Evolutionary conservation across 2,329 filamentous ascomycete genomes (phyloP).

Genomic region (Coniochaeta hoffmannii): DNA sequence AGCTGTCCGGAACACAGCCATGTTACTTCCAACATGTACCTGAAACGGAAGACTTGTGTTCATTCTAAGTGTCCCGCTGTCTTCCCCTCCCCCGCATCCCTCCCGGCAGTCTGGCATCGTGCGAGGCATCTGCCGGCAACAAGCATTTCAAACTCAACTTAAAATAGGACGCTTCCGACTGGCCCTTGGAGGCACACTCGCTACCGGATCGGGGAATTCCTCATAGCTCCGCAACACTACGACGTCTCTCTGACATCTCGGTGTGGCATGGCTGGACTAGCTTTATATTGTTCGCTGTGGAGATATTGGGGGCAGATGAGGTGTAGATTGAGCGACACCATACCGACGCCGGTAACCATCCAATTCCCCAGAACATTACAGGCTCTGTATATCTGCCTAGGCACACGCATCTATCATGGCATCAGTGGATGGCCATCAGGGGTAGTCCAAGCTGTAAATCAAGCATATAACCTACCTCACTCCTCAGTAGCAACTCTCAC

Average conservation of each 20-base stretch:
- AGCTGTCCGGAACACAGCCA: not conserved
- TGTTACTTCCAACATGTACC: not conserved
- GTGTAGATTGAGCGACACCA: too few relatives aligned
- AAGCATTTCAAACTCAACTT: not conserved
- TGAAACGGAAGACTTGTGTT: too few relatives aligned
- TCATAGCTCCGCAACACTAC: not conserved
- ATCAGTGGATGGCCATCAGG: too few relatives aligned
- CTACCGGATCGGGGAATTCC: not conserved
- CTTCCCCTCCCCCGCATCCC: not conserved
- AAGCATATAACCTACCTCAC: not conserved
- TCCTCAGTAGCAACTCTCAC: too few relatives aligned
- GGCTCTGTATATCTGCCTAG: too few relatives aligned
- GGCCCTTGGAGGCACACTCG: not conserved
- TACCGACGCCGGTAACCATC: too few relatives aligned
- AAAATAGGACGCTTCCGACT: not conserved
- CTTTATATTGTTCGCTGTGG: not conserved
- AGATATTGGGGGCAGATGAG: not conserved
- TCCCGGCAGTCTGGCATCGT: not conserved
- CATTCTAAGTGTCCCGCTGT: not conserved
- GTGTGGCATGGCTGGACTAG: not conserved
- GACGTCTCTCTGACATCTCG: not conserved
- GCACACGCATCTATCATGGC: too few relatives aligned
- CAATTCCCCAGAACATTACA: too few relatives aligned
- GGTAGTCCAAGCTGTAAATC: too few relatives aligned
- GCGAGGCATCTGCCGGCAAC: not conserved